Percentiles rank a stretch among this genome's conserved stretches.
These are phyloP conservation scores for Meyerozyma guilliermondii DNA, from an alignment of 1,139 yeast species.

Conservation along the genomic window DNA sequence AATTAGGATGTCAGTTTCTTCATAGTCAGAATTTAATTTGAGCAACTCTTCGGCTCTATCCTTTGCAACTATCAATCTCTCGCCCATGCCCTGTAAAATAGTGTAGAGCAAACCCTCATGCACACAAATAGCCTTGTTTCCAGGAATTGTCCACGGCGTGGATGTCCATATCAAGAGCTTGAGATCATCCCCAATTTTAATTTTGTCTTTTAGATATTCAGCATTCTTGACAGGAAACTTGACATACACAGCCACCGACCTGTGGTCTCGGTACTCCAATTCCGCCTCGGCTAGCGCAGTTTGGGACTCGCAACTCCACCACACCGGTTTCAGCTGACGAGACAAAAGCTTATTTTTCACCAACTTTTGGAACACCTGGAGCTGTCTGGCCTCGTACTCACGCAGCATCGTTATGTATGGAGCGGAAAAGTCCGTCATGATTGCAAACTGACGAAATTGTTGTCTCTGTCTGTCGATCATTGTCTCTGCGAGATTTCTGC, in stretches of 20 bases:
- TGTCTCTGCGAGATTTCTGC: conserved; percentile 60
- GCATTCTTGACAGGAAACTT: conserved; percentile 50
- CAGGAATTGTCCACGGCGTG: conserved; percentile 95
- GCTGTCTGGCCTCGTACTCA: conserved; percentile 68
- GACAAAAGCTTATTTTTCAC: conserved; percentile 64
- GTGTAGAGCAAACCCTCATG: conserved; percentile 58
- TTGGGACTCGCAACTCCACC: conserved; percentile 93
- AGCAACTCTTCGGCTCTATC: conserved; percentile 32
- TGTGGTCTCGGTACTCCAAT: conserved; percentile 74
- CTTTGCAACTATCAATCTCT: conserved; percentile 45
- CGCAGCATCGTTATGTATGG: conserved; percentile 72
- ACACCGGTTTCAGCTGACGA: conserved; percentile 89
- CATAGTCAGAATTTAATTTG: conserved; percentile 10
- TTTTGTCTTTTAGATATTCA: conserved; percentile 6
- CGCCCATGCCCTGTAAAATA: conserved; percentile 37
- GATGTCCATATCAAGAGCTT: conserved; percentile 82
- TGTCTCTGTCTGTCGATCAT: conserved; percentile 60
- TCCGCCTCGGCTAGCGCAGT: conserved; percentile 98
- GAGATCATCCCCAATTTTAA: conserved; percentile 7
- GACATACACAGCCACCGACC: conserved; percentile 65
- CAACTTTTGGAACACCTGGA: conserved; percentile 63
- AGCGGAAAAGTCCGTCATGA: conserved; percentile 76
- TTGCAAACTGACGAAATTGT: conserved; percentile 65
- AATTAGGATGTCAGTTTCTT: conserved; percentile 6
- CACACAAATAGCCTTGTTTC: conserved; percentile 80